Conservation (phyloP, 2,329 filamentous ascomycete genomes). For the Fusarium concolor region DNA sequence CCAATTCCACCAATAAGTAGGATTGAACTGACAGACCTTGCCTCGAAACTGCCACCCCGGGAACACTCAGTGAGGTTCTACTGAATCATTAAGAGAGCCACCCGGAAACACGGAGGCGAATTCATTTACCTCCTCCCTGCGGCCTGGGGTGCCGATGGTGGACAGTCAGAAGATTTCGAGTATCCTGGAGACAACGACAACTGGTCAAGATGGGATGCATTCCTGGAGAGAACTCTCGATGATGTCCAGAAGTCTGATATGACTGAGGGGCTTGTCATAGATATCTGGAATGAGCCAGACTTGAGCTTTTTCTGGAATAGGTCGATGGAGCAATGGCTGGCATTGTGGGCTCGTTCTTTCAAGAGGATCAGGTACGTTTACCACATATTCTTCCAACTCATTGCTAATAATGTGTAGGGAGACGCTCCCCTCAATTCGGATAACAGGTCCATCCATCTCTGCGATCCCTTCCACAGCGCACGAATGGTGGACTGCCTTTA, state of each 20-base stretch:
- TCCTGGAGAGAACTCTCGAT: conserved; percentile 53
- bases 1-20: too few species aligned
- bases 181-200: conserved; percentile 63
- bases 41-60: too few species aligned
- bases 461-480: conserved; percentile 1
- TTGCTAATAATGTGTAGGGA: not conserved
- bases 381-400: accelerated
- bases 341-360: conserved; percentile 32
- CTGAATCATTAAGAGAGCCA: not conserved
- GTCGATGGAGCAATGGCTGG: conserved; percentile 30
- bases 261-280: conserved; percentile 55
- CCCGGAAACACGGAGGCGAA: conserved; percentile 51
- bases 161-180: conserved; percentile 48
- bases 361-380: conserved; percentile 27
- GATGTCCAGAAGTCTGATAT: conserved; percentile 54
- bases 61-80: too few species aligned
- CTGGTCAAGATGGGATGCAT: conserved; percentile 59
- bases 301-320: conserved; percentile 37
- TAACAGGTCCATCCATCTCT: conserved; percentile 23
- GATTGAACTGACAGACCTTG: too few species aligned
- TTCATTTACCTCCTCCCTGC: conserved; percentile 62
- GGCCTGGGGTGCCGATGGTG: conserved; percentile 61
- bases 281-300: conserved; percentile 68
- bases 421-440: not conserved
- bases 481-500: conserved; percentile 22